These are phyloP conservation scores for Leucogyrophana mollusca DNA, from an alignment of 768 basidiomycete species.

Conservation along the genomic window DNA sequence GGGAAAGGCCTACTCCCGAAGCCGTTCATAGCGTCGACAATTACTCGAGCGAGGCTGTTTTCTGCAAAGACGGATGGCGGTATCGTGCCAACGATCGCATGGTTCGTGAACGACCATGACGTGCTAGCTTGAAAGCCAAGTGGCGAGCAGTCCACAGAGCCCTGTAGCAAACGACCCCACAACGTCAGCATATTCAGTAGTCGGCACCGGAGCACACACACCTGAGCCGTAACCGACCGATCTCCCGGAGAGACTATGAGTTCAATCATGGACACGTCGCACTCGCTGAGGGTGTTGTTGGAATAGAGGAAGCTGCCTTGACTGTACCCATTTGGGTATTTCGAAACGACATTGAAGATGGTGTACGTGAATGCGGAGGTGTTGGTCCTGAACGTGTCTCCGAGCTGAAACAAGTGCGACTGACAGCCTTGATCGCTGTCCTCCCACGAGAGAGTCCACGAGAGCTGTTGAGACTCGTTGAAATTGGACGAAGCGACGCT, in stretches of 20 bases:
- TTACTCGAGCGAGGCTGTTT: not conserved
- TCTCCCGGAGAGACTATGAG: slow-evolving; percentile 14
- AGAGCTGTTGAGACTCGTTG: too few relatives aligned
- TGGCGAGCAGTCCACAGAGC: slow-evolving; percentile 6
- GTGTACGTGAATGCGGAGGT: slow-evolving; percentile 13
- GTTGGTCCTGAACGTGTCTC: slow-evolving; percentile 16
- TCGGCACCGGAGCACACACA: not conserved
- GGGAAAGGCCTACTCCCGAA: not conserved
- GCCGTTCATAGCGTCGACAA: not conserved
- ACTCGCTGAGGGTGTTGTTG: slow-evolving; percentile 3
- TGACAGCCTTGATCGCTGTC: slow-evolving; percentile 3
- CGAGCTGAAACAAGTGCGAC: slow-evolving; percentile 13
- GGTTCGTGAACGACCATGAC: slow-evolving; percentile 2
- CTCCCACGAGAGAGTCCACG: not conserved
- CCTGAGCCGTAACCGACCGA: slow-evolving; percentile 4
- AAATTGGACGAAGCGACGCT: too few relatives aligned
- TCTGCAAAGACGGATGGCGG: not conserved
- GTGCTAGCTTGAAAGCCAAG: slow-evolving; percentile 1
- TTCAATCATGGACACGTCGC: slow-evolving; percentile 9
- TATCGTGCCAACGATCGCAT: not conserved
- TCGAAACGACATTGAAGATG: slow-evolving; percentile 9
- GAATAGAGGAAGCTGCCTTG: slow-evolving; percentile 3
- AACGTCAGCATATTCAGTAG: not conserved
- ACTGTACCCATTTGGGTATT: too few relatives aligned
- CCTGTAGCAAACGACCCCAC: not conserved